Evolutionary conservation across 106 monocot species (phyloP), one percentile per base, ranked within the genome.

Genomic region (Triglochin maritima): DNA sequence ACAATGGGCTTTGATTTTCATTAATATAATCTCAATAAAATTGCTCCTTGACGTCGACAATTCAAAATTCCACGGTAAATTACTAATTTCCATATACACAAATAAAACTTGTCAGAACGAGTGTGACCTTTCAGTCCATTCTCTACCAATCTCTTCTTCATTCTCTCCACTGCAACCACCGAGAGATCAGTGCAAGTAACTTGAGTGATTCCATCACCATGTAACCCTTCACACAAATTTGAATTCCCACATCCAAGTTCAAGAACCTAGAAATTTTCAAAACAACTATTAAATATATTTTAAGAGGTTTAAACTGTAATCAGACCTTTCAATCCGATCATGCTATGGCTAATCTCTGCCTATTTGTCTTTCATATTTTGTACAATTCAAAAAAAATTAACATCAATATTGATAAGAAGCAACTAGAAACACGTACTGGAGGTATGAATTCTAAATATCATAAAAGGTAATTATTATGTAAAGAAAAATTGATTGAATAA

Each of bases 211-310:
- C 87, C 86, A 46, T 96, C 88, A 49, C 47, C 65, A 57, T 29
- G 51, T 50, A 95, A 50, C n/a, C 79, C 78, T 74, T 96, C 88
- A 53, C 79, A 77, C 2, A 96, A 83, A 58, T 79, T 77, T 4
- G 96, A 98, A 60, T 84, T 98, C 59, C 96, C 96, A 57, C 96
- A 88, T 9, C 96, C 96, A 50, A 98, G 47, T 70, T 98, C 96
- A 67, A 98, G 60, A 0, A 98, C 86, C 90, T 95, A 59, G 44
- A 43, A 44, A 70, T 11, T 11, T 14, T 12, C 17, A 16, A 13
- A 16, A 9, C 1, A 9, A 29, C 47, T 29, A 64, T 29, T 29
- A 29, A 29, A 29, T 29, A 29, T 29, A 29, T 29, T 29, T 29
- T 0, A 29, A 29, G 29, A 29, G 29, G 29, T 29, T 29, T 29